Evolutionary conservation across 805 yeast species (phyloP).

Genomic region (Blastobotrys parvus): DNA sequence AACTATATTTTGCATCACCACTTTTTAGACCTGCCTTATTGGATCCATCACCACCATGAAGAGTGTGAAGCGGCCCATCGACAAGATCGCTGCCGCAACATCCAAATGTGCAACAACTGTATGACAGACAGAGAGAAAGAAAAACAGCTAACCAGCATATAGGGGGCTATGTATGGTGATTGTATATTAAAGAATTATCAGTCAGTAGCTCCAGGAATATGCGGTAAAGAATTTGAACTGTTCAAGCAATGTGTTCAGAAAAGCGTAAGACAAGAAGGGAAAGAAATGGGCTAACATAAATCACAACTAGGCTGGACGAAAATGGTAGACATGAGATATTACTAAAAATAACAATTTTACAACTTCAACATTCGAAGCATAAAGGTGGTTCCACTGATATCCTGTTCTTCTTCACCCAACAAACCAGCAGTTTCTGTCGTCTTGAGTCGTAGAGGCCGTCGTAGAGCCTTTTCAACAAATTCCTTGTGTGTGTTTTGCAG

Average conservation of each 20-base stretch:
- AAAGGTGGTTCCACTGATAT: conserved; percentile 64
- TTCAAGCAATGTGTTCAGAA: conserved; percentile 14
- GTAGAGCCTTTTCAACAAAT: conserved; percentile 68
- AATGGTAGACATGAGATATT: conserved; percentile 3
- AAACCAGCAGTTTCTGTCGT: conserved; percentile 38
- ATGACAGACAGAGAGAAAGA: background rate
- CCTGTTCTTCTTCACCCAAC: conserved; percentile 84
- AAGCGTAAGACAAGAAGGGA: conserved; percentile 7
- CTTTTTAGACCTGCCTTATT: too few species aligned
- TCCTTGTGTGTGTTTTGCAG: conserved; percentile 59
- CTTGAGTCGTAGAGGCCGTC: conserved; percentile 47
- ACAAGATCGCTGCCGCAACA: conserved; percentile 9
- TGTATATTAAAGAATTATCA: conserved; percentile 13
- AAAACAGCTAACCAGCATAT: background rate
- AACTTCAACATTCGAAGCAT: conserved; percentile 68
- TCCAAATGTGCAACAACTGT: conserved; percentile 8
- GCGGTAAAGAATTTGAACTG: conserved; percentile 14
- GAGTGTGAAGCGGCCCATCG: conserved; percentile 2
- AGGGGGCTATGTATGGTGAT: conserved; percentile 14
- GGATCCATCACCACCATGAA: too few species aligned
- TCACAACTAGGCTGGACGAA: conserved; percentile 2
- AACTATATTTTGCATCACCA: too few species aligned
- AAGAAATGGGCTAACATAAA: background rate
- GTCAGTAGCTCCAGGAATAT: conserved; percentile 5
- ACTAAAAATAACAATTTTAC: conserved; percentile 5